Base-by-base conservation (phyloP, 257 asterid species). In the Solanum phureja region DNA sequence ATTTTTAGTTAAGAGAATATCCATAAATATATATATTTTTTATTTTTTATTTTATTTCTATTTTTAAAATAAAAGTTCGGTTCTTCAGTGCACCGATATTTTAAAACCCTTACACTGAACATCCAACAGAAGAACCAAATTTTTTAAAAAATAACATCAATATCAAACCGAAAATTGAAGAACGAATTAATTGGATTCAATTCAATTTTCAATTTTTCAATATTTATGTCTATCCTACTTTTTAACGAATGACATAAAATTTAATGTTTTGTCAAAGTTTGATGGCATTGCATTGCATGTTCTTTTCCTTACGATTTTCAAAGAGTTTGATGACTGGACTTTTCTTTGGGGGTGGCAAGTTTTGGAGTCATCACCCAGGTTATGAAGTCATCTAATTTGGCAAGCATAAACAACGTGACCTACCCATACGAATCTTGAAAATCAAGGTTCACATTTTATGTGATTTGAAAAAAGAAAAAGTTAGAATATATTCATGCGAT, bases 151-250 rank as follows among this genome's bases (percentile, higher is more conserved):
- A 52, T 18, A 52, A 18, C 2, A 7, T 52, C n/a, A 6, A 6
- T 1, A 52, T 52, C n/a, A 3, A 52, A 18, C 23, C 4, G 0
- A 52, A 52, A 18, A 18, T 2, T 0, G 4, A 52, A 52, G 1
- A 52, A 52, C 1, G 9, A 52, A 52, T 52, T 18, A 52, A 1
- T 18, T 52, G 0, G 0, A 6, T 52, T 52, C 2, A 0, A 52
- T 52, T 52, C 0, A 0, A 52, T 52, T 52, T 52, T 52, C 1
- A 0, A 2, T 14, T 49, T 49, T 13, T 0, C 3, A 1, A 52
- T 52, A 6, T 52, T 18, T 6, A 2, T 52, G 4, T 18, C 4
- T 3, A 0, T 1, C n/a, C 10, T 18, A 18, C 14, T 1, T 52
- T 52, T 52, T 18, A 52, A 1, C n/a, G 4, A 6, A 52, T 18